Percentiles rank a stretch among this genome's conserved stretches.
Conservation (phyloP, 2,329 filamentous ascomycete genomes). For the Pseudomassariella vexata region DNA sequence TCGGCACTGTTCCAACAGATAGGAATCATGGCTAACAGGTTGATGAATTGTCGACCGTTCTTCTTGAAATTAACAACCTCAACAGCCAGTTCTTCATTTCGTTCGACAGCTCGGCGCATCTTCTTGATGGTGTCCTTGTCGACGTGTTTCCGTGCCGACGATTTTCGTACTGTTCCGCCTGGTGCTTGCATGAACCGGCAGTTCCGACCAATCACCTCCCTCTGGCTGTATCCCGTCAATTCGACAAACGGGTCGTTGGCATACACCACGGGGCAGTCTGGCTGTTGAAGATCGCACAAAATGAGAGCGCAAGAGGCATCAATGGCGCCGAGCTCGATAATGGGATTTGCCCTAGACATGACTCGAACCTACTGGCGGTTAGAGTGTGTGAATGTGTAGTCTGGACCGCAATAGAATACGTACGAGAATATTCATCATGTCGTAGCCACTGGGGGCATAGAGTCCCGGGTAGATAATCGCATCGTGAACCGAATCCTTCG, state of each 20-base stretch:
- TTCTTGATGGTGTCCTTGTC: slow-evolving; percentile 58
- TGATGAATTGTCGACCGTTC: slow-evolving; percentile 74
- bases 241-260: slow-evolving; percentile 74
- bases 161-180: slow-evolving; percentile 56
- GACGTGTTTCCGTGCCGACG: slow-evolving; percentile 57
- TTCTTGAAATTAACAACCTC: slow-evolving; percentile 74
- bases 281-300: slow-evolving; percentile 69
- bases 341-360: slow-evolving; percentile 63
- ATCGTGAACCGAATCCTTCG: slow-evolving; percentile 26
- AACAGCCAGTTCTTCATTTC: slow-evolving; percentile 40
- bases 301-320: slow-evolving; percentile 81
- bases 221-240: slow-evolving; percentile 70
- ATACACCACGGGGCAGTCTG: slow-evolving; percentile 77
- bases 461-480: slow-evolving; percentile 50
- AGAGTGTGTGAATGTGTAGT: slow-evolving; percentile 1
- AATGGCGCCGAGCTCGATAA: slow-evolving; percentile 74
- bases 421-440: slow-evolving; percentile 52
- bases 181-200: slow-evolving; percentile 81
- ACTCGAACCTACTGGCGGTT: slow-evolving; percentile 46
- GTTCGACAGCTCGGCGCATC: slow-evolving; percentile 40
- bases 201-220: slow-evolving; percentile 73
- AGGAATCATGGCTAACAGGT: slow-evolving; percentile 80
- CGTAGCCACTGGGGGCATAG: slow-evolving; percentile 48
- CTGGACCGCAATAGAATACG: slow-evolving; percentile 13
- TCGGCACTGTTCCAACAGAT: slow-evolving; percentile 61